Percentiles rank a stretch among this genome's conserved stretches.
Conservation (phyloP, 1,139 yeast genomes). For the Debaryomyces singareniensis region DNA sequence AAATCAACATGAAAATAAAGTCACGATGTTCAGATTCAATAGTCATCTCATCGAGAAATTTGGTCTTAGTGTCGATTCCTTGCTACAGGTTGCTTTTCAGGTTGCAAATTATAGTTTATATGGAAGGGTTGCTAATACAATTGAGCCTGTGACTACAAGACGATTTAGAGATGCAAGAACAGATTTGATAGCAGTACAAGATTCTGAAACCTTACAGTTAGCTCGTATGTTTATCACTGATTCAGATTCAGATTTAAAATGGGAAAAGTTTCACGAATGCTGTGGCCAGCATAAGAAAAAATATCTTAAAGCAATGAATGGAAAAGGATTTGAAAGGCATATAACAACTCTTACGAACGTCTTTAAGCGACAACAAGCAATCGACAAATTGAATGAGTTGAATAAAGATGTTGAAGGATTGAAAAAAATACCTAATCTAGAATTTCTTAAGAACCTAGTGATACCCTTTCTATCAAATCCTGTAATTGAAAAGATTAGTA, state of each 20-base stretch:
- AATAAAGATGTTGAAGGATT: constrained; percentile 28
- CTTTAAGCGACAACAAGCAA: constrained; percentile 23
- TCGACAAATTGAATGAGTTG: constrained; percentile 36
- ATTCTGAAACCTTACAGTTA: constrained; percentile 42
- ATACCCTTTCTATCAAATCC: constrained; percentile 59
- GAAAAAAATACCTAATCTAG: constrained; percentile 19
- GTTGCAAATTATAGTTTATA: constrained; percentile 68
- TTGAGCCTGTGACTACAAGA: constrained; percentile 72
- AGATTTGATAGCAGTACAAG: constrained; percentile 61
- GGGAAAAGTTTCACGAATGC: constrained; percentile 46
- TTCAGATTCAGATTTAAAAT: constrained; percentile 39
- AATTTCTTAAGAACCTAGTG: constrained; percentile 8
- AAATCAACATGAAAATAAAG: constrained; percentile 59
- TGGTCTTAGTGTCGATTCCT: constrained; percentile 56
- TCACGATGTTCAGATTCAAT: constrained; percentile 34
- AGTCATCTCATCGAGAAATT: constrained; percentile 43
- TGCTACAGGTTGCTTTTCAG: constrained; percentile 63
- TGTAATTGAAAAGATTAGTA: constrained; percentile 35
- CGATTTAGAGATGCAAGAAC: constrained; percentile 63
- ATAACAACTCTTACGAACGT: constrained; percentile 54
- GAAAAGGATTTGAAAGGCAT: constrained; percentile 69
- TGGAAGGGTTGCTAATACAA: constrained; percentile 59
- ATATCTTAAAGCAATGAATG: constrained; percentile 48
- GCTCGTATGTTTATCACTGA: constrained; percentile 58
- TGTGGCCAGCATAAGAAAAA: constrained; percentile 46